Base-by-base conservation (phyloP, 768 basidiomycete genomes). In the Leccinellum luteum region DNA sequence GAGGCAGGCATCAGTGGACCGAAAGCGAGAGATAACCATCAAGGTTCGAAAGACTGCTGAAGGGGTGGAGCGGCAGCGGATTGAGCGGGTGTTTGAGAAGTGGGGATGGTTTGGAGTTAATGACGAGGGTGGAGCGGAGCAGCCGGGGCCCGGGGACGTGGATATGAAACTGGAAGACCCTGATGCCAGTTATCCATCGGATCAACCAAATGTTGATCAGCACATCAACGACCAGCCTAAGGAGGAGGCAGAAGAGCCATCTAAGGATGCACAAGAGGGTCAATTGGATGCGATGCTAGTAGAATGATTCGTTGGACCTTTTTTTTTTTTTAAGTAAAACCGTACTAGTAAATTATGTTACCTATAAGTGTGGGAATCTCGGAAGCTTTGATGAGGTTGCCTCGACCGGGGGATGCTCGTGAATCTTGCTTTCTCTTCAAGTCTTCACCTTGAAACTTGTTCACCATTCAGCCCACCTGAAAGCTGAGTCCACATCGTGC, bases 11-110 rank as follows among this genome's bases (percentile, higher is more conserved):
- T 76, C 76, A 50, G 75, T 81, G 53, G 78, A 68, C 43, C 75
- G 75, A 52, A 76, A 72, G 52, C 74, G 74, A 48, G 81, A 83
- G 52, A 76, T 82, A 34, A 75, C 83, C 8, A 69, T 86, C 19
- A 87, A 83, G 69, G 77, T 86, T 58, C 79, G 87, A 59, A 79
- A 76, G 68, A 83, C 81, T 9, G 73, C 63, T 43, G 74, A 76
- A 28, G 83, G 86, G 21, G 44, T 90, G 43, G 90, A 91, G 66
- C 76, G 89, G 61, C 89, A 92, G 61, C 80, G 83, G 50, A 81
- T 90, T 60, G 85, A 88, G 65, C 81, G 90, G 57, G 73, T 77
- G 25, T 72, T 86, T 44, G 90, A 92, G 72, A 78, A 79, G 51
- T 91, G 88, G 87, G 76, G 66, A 17, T 90, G 87, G 87, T 55